Evolutionary conservation across 306 rosid species (phyloP), one percentile per base, ranked within the genome.

Genomic region (Gleditsia sinensis): DNA sequence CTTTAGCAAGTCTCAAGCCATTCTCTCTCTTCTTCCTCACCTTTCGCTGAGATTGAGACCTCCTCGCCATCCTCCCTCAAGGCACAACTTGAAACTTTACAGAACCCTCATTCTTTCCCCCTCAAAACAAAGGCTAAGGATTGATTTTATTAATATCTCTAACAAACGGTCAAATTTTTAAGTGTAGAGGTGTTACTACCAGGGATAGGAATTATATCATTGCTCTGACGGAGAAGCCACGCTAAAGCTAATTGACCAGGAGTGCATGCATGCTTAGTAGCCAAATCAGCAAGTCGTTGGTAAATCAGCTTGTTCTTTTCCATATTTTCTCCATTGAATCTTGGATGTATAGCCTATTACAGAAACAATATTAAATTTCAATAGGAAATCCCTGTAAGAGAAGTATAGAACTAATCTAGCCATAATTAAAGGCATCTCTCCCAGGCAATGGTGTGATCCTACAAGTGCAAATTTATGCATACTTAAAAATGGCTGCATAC

Each of bases 161-260:
- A 30, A n/a, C 24, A 30, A 4, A n/a, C n/a, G n/a, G n/a, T 16
- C 0, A 58, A 16, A 34, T 32, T 7, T 59, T 19, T 3, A 17
- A n/a, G 21, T 32, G 46, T 9, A 23, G 28, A 60, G 28, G 46
- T 34, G 54, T 74, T 59, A 43, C 65, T 85, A 91, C 92, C 96
- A 17, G 96, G 96, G 55, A 91, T 86, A 33, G 94, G 90, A 79
- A 91, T 24, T 76, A 88, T 82, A 58, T 86, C 84, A 33, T 80
- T 82, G 65, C 86, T 89, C 77, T 86, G 96, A 74, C 83, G 88
- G 21, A 91, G 84, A 80, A 88, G 85, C 94, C 94, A 88, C 16
- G 96, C 86, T 63, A 91, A 71, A 69, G 90, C 94, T 72, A 91
- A 66, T 68, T 91, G 90, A 57, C 94, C 81, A 75, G 89, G 89